These are phyloP conservation scores for Aureobasidium sp. DNA, from an alignment of 2,329 filamentous ascomycete species.

Conservation along the genomic window DNA sequence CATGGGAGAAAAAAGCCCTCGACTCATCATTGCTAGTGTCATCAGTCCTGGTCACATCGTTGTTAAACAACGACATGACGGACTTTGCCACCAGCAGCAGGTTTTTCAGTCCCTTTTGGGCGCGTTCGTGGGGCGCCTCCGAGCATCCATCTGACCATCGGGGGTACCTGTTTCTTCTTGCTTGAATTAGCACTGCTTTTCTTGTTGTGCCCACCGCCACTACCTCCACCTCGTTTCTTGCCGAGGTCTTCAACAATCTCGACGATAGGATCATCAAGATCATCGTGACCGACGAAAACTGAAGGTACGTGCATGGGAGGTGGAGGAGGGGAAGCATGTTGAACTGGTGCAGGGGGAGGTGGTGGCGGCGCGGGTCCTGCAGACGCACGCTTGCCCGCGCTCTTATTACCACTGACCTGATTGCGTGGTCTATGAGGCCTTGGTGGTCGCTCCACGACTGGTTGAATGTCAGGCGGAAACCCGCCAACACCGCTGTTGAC, in stretches of 20 bases:
- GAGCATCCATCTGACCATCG: constrained; percentile 2
- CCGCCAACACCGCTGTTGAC: not conserved
- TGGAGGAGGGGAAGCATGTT: not conserved
- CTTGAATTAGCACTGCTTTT: not conserved
- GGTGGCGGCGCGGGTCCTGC: not conserved
- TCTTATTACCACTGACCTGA: constrained; percentile 8
- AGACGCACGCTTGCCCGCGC: constrained; percentile 8
- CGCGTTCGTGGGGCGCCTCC: not conserved
- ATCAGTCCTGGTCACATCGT: not conserved
- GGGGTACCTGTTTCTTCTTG: constrained; percentile 1
- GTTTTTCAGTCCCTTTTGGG: constrained; percentile 11
- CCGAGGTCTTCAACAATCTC: not conserved
- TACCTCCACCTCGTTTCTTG: not conserved
- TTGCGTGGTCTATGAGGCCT: not conserved
- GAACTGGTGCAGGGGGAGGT: not conserved
- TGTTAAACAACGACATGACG: not conserved
- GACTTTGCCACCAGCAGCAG: not conserved
- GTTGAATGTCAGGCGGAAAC: not conserved
- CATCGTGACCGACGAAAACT: not conserved
- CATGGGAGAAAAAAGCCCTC: constrained; percentile 7
- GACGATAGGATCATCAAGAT: not conserved
- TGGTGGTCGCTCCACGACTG: not conserved
- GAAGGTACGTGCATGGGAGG: not conserved
- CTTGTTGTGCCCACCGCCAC: not conserved
- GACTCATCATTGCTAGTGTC: not conserved